Base-by-base conservation (phyloP, 2,329 filamentous ascomycete species). In the Fusarium buxicola region DNA sequence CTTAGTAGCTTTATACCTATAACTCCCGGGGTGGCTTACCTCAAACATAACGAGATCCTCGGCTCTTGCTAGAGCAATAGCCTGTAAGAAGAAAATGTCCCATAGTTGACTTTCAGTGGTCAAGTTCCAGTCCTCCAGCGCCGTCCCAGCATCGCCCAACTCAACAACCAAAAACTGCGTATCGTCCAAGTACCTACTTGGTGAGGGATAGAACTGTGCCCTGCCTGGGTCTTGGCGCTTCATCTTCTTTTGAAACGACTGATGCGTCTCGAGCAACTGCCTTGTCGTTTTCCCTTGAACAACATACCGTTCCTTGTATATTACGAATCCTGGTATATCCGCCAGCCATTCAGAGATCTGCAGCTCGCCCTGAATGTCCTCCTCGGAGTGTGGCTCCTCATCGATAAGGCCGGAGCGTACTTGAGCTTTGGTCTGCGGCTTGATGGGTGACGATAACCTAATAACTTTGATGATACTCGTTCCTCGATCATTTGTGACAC, bases 381-480 rank as follows among this genome's bases (percentile, higher is more conserved):
- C 78, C 56, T 84, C 82, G 3, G 76, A 74, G 55, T 86, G 85
- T 0, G 85, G 83, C 64, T 86, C 81, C 66, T 88, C 85, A 58
- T 88, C 85, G 6, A 88, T 82, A 0, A 88, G 75, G 0, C 82
- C 83, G 0, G 82, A 79, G 27, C 77, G 78, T 50, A 82, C 75
- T 70, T 88, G 85, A 0, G 82, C 74, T 56, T 85, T 86, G 8
- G 85, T 87, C 66, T 86, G 83, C 0, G 83, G 70, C 58, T 82
- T 85, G 57, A 88, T 84, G 5, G 84, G 83, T 1, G 85, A 87
- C 10, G 82, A 74, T 9, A 89, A 79, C 3, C 86, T 82, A 55
- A 89, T 86, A 16, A 85, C 82, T 65, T 89, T 89, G 74, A 89
- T 85, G 68, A 89, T 88, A 71, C 85, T 88, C 24, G 83, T 86